phyloP scores from a whole-genome alignment of 148 eudicot genomes.

The Talinum fruticosum region DNA sequence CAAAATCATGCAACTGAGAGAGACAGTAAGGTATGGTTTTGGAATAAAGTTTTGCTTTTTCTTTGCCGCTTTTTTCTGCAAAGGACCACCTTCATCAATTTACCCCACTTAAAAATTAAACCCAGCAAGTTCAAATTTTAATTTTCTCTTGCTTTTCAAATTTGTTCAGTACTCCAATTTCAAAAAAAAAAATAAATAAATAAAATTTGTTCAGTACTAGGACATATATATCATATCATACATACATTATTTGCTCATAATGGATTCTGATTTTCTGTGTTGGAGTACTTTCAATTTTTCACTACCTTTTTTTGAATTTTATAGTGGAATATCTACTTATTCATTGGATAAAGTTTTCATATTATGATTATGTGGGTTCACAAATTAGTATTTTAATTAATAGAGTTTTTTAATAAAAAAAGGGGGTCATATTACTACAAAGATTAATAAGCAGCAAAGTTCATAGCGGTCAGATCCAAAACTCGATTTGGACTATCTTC shows the following conservation, averaged over 20 bases:
- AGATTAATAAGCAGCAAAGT: no score
- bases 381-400: no score
- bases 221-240: background rate
- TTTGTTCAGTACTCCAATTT: background rate
- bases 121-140: background rate
- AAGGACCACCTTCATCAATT: conserved; percentile 20
- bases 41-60: conserved; percentile 15
- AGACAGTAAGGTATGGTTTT: conserved; percentile 26
- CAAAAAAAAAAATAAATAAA: no score
- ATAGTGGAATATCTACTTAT: background rate
- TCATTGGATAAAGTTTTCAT: background rate
- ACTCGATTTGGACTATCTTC: no score
- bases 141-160: conserved; percentile 4
- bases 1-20: conserved; percentile 33
- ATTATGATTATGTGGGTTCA: background rate
- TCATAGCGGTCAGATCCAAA: no score
- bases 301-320: background rate
- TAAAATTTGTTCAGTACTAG: background rate
- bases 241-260: background rate
- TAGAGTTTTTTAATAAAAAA: no score
- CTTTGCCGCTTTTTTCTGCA: background rate
- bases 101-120: conserved; percentile 24
- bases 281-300: background rate
- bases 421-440: no score
- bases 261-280: conserved; percentile 14